phyloP scores from a whole-genome alignment of 2,329 filamentous ascomycete species.

The Calonectria honghensis region DNA sequence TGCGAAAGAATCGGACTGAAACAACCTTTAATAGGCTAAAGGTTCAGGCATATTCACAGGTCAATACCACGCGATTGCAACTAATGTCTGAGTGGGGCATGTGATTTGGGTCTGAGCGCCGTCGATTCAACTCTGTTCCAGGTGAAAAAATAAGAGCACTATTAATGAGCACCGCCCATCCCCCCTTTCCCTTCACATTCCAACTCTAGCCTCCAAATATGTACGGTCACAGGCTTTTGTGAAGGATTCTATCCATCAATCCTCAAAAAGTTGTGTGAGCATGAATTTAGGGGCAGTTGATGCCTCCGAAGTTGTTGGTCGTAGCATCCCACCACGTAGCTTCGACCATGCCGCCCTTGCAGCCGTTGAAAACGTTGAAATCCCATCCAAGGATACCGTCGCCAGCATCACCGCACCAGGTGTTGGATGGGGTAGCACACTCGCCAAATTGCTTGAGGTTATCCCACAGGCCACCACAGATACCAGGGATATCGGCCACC shows the following conservation, averaged over 20 bases:
- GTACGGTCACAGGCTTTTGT: neutral
- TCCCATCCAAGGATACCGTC: constrained; percentile 11
- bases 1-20: too few relatives aligned
- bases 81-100: neutral
- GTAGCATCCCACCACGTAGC: constrained; percentile 12
- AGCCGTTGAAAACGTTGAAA: constrained; percentile 1
- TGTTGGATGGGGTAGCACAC: constrained; percentile 11
- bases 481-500: constrained; percentile 1
- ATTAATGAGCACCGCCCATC: neutral
- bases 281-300: neutral
- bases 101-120: neutral
- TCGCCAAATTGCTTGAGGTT: constrained; percentile 12
- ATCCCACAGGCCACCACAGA: constrained; percentile 1
- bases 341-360: constrained; percentile 11
- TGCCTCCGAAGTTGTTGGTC: neutral
- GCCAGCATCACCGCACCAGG: constrained; percentile 12
- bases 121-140: neutral
- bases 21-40: too few relatives aligned
- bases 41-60: neutral
- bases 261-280: neutral
- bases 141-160: neutral
- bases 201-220: neutral
- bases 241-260: neutral
- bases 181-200: neutral
- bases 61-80: neutral